Conservation (phyloP, 768 basidiomycete genomes). For the Coprinopsis cinerea region DNA sequence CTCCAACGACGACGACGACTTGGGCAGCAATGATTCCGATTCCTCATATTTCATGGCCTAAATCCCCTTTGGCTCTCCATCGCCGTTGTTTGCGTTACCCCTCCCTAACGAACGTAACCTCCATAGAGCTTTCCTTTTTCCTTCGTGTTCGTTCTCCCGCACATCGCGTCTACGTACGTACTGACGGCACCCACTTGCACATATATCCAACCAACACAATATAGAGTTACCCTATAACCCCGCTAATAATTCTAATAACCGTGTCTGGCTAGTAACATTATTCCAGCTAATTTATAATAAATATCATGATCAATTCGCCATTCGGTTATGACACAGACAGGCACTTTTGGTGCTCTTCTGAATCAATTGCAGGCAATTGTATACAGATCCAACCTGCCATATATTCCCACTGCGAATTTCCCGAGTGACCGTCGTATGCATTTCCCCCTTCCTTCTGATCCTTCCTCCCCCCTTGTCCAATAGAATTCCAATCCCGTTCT, state of each 20-base stretch:
- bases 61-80: background rate
- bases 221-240: background rate
- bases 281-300: background rate
- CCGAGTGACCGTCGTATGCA: no score
- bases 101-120: background rate
- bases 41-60: constrained; percentile 3
- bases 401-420: no score
- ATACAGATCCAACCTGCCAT: no score
- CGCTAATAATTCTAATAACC: background rate
- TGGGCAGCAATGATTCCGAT: constrained; percentile 1
- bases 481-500: background rate
- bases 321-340: background rate
- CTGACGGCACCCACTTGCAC: no score
- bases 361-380: no score
- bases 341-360: no score
- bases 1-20: no score
- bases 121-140: background rate
- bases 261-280: constrained; percentile 2
- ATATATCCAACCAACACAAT: no score
- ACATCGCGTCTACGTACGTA: no score
- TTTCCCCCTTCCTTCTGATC: background rate
- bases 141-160: background rate
- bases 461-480: background rate
- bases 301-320: background rate
- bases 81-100: background rate